phyloP scores from a whole-genome alignment of 345 rosid species.

The Rubroshorea leprosula region DNA sequence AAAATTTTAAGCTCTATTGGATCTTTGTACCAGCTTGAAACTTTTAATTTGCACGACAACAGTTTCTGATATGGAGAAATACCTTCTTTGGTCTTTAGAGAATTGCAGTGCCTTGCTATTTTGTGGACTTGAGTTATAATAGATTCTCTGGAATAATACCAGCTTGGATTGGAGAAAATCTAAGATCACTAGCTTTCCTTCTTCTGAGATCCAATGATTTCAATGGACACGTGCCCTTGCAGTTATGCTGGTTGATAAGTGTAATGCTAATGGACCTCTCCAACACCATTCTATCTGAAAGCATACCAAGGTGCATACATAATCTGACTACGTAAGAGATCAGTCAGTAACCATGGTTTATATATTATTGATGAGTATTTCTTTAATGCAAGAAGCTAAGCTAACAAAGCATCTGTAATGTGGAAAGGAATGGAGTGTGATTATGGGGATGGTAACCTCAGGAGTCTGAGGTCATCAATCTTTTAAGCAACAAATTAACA shows the following conservation, averaged over 20 bases:
- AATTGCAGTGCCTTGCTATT: conserved; percentile 7
- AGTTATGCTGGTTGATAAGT: not conserved
- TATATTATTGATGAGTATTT: not conserved
- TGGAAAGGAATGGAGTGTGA: conserved; percentile 1
- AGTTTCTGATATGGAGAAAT: conserved; percentile 17
- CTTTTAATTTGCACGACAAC: conserved; percentile 17
- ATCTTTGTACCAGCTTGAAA: conserved; percentile 5
- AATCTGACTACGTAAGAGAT: not conserved
- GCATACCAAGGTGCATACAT: not conserved
- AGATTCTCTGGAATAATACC: conserved; percentile 20
- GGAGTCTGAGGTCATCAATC: not conserved
- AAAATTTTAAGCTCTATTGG: conserved; percentile 15
- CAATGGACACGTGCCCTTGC: not conserved
- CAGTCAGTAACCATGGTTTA: not conserved
- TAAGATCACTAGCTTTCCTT: not conserved
- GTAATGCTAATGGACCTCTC: not conserved
- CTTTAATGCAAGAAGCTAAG: not conserved
- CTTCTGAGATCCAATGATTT: not conserved
- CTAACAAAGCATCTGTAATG: not conserved
- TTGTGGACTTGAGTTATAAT: conserved; percentile 21
- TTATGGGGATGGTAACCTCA: not conserved
- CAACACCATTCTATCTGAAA: not conserved
- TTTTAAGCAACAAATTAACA: not conserved
- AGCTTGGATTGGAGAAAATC: conserved; percentile 18
- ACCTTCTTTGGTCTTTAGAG: conserved; percentile 11